These are phyloP conservation scores for Pugionium dolabratum DNA, from an alignment of 345 rosid genomes.

Conservation along the genomic window DNA sequence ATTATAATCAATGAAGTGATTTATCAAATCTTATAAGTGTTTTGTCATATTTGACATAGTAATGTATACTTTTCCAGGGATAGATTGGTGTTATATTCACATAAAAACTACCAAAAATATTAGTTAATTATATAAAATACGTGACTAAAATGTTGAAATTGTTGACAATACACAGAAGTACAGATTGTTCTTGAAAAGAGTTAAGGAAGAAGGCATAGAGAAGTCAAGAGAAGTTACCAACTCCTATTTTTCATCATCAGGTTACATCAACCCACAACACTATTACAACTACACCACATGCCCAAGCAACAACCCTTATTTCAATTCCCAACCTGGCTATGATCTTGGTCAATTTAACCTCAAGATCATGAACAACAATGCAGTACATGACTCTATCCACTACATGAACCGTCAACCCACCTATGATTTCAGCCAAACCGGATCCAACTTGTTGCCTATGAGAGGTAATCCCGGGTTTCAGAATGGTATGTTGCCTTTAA, in stretches of 20 bases:
- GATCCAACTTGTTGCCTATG: conserved; percentile 4
- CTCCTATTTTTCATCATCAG: conserved; percentile 35
- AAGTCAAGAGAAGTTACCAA: conserved; percentile 1
- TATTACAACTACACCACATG: background rate
- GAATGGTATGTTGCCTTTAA: background rate
- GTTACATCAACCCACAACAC: background rate
- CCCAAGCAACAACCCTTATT: background rate
- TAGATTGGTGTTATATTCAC: background rate
- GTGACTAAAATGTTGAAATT: conserved; percentile 9
- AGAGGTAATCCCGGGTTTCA: background rate
- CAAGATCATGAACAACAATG: conserved; percentile 2
- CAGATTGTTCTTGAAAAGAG: conserved; percentile 44
- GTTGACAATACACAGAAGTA: conserved; percentile 52
- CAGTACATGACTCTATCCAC: background rate
- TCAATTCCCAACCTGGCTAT: background rate
- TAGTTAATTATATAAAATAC: background rate
- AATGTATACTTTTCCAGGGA: background rate
- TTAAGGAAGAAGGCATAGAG: conserved; percentile 24
- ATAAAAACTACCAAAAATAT: background rate
- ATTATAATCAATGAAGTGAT: too few relatives aligned
- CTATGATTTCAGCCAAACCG: background rate
- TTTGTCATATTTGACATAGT: too few relatives aligned
- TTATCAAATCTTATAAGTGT: too few relatives aligned
- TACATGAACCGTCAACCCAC: conserved; percentile 5
- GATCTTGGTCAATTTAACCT: conserved; percentile 19